These are phyloP conservation scores for Aspergillus sergii DNA, from an alignment of 2,329 filamentous ascomycete species.

Conservation along the genomic window DNA sequence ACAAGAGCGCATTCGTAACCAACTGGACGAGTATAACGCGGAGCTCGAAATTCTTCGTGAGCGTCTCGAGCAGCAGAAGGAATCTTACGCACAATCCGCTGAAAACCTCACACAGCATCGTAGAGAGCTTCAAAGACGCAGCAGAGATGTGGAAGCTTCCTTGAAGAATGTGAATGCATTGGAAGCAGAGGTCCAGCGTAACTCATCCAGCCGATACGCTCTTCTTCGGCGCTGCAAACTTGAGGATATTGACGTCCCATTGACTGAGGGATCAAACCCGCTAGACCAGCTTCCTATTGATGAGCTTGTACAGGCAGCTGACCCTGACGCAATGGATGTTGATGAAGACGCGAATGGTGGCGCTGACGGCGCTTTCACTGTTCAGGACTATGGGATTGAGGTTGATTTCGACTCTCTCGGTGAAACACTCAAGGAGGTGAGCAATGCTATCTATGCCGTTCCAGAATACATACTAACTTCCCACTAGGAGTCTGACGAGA, in stretches of 20 bases:
- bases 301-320: constrained; percentile 70
- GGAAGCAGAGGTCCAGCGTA: constrained; percentile 85
- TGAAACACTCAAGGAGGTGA: constrained; percentile 77
- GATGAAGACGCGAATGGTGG: constrained; percentile 66
- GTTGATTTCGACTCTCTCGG: constrained; percentile 82
- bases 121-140: constrained; percentile 78
- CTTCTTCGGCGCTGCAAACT: constrained; percentile 87
- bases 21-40: constrained; percentile 71
- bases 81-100: constrained; percentile 67
- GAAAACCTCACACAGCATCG: constrained; percentile 79
- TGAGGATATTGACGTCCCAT: constrained; percentile 85
- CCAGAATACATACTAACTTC: constrained; percentile 13
- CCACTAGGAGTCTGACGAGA: constrained; percentile 65
- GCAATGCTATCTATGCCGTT: constrained; percentile 23
- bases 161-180: constrained; percentile 74
- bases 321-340: constrained; percentile 89
- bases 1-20: constrained; percentile 73
- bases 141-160: constrained; percentile 76
- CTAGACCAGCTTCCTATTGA: constrained; percentile 87
- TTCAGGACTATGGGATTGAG: constrained; percentile 89
- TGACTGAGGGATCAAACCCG: constrained; percentile 68
- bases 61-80: constrained; percentile 68
- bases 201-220: constrained; percentile 79
- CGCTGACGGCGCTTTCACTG: constrained; percentile 59
- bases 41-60: constrained; percentile 77